These are phyloP conservation scores for Tieghemiomyces parasiticus DNA, from an alignment of 192 early-diverging fungal species.

Conservation along the genomic window DNA sequence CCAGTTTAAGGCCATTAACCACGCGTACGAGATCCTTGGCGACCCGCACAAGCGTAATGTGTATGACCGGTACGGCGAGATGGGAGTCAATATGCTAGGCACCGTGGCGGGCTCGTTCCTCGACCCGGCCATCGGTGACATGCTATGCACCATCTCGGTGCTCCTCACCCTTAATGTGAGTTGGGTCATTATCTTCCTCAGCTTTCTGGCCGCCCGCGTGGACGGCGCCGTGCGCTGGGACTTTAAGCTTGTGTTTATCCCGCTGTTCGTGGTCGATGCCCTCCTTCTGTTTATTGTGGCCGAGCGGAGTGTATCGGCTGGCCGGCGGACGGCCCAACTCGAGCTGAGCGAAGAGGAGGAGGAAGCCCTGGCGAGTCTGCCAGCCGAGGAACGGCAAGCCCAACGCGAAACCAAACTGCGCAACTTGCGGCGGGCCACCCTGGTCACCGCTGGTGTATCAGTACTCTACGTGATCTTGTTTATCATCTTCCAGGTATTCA, in stretches of 20 bases:
- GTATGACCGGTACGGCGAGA: slow-evolving; percentile 80
- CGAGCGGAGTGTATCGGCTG: slow-evolving; percentile 2
- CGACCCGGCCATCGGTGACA: slow-evolving; percentile 45
- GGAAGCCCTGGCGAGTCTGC: slow-evolving; percentile 13
- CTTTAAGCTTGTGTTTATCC: slow-evolving; percentile 62
- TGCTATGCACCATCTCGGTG: slow-evolving; percentile 42
- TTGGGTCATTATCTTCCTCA: slow-evolving; percentile 68
- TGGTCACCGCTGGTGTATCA: slow-evolving; percentile 16
- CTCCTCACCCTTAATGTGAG: slow-evolving; percentile 31
- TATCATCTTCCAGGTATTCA: slow-evolving; percentile 55
- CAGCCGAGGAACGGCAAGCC: slow-evolving; percentile 14
- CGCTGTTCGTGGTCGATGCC: slow-evolving; percentile 62
- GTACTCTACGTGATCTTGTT: slow-evolving; percentile 37
- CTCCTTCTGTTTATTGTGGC: slow-evolving; percentile 22
- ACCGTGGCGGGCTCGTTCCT: slow-evolving; percentile 48
- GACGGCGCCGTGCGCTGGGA: slow-evolving; percentile 57
- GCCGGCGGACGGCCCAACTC: slow-evolving; percentile 10
- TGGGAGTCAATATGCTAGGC: slow-evolving; percentile 61
- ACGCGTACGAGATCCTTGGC: slow-evolving; percentile 65
- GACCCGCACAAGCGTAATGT: slow-evolving; percentile 72
- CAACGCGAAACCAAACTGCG: slow-evolving; percentile 11
- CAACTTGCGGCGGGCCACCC: slow-evolving; percentile 10
- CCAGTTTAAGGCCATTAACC: slow-evolving; percentile 70
- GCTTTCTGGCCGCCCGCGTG: slow-evolving; percentile 57
- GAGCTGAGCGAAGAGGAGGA: slow-evolving; percentile 22